Conservation (phyloP, 2,329 filamentous ascomycete species). For the Metarhizium sp. region DNA sequence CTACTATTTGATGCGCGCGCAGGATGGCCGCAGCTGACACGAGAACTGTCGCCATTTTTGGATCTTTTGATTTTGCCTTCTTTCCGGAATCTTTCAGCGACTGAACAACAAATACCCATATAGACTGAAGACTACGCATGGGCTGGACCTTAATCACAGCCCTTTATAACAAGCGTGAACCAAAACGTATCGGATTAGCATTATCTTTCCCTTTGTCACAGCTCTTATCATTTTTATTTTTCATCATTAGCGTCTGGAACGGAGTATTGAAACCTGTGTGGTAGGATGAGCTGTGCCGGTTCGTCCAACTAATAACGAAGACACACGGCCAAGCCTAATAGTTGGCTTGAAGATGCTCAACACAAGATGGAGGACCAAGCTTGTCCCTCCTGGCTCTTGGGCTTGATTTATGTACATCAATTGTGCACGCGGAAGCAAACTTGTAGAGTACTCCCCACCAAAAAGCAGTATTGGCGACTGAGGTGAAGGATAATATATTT, state of each 20-base stretch:
- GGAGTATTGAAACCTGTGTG: not conserved
- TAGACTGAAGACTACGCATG: conserved; percentile 21
- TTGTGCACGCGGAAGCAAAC: not conserved
- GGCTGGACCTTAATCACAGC: conserved; percentile 10
- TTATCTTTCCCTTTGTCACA: conserved; percentile 21
- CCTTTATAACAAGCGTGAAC: conserved; percentile 19
- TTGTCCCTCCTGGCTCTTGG: not conserved
- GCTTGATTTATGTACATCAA: conserved; percentile 1
- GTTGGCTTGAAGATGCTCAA: not conserved
- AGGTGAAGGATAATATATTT: conserved; percentile 3
- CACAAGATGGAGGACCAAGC: not conserved
- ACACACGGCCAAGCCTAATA: conserved; percentile 1
- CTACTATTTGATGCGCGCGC: not conserved
- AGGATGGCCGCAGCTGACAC: conserved; percentile 7
- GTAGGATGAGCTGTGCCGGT: not conserved
- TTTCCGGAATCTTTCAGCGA: conserved; percentile 11
- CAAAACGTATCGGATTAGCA: conserved; percentile 17
- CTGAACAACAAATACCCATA: conserved; percentile 27
- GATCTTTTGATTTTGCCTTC: conserved; percentile 5
- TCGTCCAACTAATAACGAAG: not conserved
- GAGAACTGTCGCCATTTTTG: conserved; percentile 11
- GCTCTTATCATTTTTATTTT: not conserved
- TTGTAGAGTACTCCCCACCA: not conserved
- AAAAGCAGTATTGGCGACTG: not conserved
- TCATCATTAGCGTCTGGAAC: not conserved